phyloP scores from a whole-genome alignment of 495 filamentous ascomycete species.

The Penicillium ochrochloron region DNA sequence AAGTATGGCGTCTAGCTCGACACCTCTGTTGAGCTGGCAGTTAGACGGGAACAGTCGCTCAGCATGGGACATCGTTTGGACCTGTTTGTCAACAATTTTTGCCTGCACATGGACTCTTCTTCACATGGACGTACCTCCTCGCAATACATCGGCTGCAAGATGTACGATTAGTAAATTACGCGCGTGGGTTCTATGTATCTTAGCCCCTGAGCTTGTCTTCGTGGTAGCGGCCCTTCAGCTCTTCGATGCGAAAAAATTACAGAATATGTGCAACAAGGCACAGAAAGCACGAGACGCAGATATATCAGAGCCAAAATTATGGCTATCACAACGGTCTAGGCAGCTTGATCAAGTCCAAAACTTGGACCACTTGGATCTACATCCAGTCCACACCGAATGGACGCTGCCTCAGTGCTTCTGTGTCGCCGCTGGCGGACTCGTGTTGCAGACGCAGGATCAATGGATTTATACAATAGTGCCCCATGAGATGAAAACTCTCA shows the following conservation, averaged over 20 bases:
- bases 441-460: slow-evolving; percentile 16
- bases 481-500: slow-evolving; percentile 8
- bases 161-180: neutral
- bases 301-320: slow-evolving; percentile 6
- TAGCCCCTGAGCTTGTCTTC: slow-evolving; percentile 14
- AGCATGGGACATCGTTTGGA: slow-evolving; percentile 28
- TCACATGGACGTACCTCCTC: slow-evolving; percentile 13
- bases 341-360: neutral
- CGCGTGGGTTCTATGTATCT: slow-evolving; percentile 9
- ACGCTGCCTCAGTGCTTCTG: slow-evolving; percentile 15
- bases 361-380: neutral
- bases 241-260: neutral
- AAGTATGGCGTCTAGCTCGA: slow-evolving; percentile 9
- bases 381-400: slow-evolving; percentile 10
- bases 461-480: slow-evolving; percentile 14
- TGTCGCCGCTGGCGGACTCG: slow-evolving; percentile 10
- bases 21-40: slow-evolving; percentile 22
- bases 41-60: slow-evolving; percentile 22
- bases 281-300: neutral
- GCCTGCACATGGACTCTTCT: slow-evolving; percentile 29
- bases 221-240: neutral
- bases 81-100: slow-evolving; percentile 27
- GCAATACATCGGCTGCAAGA: neutral
- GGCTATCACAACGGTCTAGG: neutral
- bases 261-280: neutral